phyloP scores from a whole-genome alignment of 495 filamentous ascomycete genomes.

The Penicillium coprophilum region DNA sequence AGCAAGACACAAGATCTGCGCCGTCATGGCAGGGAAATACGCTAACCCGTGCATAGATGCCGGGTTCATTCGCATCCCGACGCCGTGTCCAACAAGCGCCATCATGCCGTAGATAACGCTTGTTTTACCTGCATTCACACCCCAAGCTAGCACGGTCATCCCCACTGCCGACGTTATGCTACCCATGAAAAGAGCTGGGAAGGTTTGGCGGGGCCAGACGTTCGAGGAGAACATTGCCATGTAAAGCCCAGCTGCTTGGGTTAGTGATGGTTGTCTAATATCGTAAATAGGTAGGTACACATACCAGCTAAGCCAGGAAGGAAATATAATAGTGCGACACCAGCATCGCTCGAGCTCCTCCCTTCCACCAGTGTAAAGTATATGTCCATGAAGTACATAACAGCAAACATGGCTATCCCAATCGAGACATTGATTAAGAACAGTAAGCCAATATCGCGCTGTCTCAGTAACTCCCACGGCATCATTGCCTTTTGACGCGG shows the following conservation, averaged over 20 bases:
- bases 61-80: conserved; percentile 52
- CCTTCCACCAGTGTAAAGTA: conserved; percentile 58
- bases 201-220: conserved; percentile 55
- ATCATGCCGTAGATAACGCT: conserved; percentile 58
- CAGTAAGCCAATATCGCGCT: conserved; percentile 52
- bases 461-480: conserved; percentile 49
- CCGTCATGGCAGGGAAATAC: conserved; percentile 51
- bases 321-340: conserved; percentile 51
- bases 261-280: background rate
- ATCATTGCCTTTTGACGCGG: conserved; percentile 57
- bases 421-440: conserved; percentile 54
- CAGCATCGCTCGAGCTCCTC: conserved; percentile 46
- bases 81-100: conserved; percentile 56
- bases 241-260: conserved; percentile 46
- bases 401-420: conserved; percentile 48
- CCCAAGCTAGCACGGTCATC: conserved; percentile 47
- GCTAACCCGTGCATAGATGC: conserved; percentile 52
- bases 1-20: conserved; percentile 51
- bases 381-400: conserved; percentile 61
- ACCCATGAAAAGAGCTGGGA: conserved; percentile 50
- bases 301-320: conserved; percentile 44
- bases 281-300: background rate
- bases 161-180: conserved; percentile 48
- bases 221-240: conserved; percentile 55
- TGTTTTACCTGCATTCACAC: conserved; percentile 38